Evolutionary conservation across 768 basidiomycete genomes (phyloP).

Genomic region (Boletus eberwhitei): DNA sequence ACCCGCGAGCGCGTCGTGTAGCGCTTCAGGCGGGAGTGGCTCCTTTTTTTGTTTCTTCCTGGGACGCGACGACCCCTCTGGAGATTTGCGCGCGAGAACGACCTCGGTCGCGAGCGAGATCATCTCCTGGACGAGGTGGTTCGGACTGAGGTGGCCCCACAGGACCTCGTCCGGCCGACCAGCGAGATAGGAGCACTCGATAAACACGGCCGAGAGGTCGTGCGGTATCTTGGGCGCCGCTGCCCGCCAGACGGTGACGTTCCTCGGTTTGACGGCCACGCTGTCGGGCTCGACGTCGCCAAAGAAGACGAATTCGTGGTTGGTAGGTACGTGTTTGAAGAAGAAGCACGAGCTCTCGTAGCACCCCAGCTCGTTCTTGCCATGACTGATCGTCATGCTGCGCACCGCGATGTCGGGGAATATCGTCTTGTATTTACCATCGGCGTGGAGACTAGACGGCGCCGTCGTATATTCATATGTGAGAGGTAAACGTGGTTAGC

Average conservation of each 20-base stretch:
- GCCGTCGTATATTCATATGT: too few relatives aligned
- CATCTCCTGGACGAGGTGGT: constrained; percentile 76
- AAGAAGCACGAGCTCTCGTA: constrained; percentile 89
- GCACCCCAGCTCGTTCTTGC: constrained; percentile 47
- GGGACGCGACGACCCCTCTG: constrained; percentile 23
- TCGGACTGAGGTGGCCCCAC: constrained; percentile 86
- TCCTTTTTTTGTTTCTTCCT: constrained; percentile 39
- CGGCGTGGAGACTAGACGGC: constrained; percentile 43
- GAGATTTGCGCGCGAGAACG: constrained; percentile 39
- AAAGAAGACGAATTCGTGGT: constrained; percentile 83
- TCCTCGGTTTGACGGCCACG: constrained; percentile 57
- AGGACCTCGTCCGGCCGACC: constrained; percentile 64
- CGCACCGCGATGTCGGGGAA: constrained; percentile 58
- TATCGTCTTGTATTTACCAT: constrained; percentile 52
- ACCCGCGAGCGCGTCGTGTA: constrained; percentile 53
- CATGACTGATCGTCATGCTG: constrained; percentile 71
- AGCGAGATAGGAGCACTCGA: constrained; percentile 89
- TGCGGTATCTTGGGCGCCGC: constrained; percentile 77
- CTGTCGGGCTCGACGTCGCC: constrained; percentile 92
- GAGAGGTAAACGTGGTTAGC: constrained; percentile 2
- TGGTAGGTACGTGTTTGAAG: constrained; percentile 59
- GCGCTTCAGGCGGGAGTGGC: constrained; percentile 39
- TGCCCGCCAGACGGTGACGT: constrained; percentile 71
- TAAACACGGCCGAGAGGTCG: constrained; percentile 75
- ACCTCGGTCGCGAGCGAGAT: constrained; percentile 66